Conservation (phyloP, 129 eudicot genomes). For the Saposhnikovia divaricata region DNA sequence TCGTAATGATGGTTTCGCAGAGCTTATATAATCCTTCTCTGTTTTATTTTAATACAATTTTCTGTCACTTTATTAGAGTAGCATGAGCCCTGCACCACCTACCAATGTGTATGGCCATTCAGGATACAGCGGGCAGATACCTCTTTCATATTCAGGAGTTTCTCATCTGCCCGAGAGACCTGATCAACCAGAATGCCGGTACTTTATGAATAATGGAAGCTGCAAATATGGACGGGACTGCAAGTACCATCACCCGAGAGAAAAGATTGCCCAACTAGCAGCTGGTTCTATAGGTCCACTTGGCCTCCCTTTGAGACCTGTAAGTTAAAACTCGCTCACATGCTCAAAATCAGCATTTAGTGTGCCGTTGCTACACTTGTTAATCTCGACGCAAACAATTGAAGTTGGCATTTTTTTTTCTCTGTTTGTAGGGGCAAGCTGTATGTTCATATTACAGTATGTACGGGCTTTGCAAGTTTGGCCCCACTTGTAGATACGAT, state of each 20-base stretch:
- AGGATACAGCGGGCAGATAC: constrained; percentile 30
- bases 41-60: background rate
- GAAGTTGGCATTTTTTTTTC: constrained; percentile 10
- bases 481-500: constrained; percentile 82
- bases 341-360: background rate
- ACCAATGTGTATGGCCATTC: constrained; percentile 28
- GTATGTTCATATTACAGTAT: constrained; percentile 54
- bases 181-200: constrained; percentile 81
- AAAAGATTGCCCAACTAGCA: constrained; percentile 43
- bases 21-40: background rate
- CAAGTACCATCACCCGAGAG: constrained; percentile 85
- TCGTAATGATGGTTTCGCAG: background rate
- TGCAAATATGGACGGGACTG: constrained; percentile 86
- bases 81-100: constrained; percentile 40
- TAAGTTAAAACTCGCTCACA: constrained; percentile 24
- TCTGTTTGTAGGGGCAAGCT: constrained; percentile 61
- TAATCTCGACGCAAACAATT: background rate
- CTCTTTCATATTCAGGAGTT: constrained; percentile 22
- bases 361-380: background rate
- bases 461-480: constrained; percentile 77
- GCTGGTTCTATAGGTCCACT: constrained; percentile 58
- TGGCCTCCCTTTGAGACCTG: constrained; percentile 86
- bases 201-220: constrained; percentile 70
- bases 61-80: constrained; percentile 27
- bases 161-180: constrained; percentile 82